These are phyloP conservation scores for Debaryomyces prosopidis DNA, from an alignment of 805 yeast species.

Conservation along the genomic window DNA sequence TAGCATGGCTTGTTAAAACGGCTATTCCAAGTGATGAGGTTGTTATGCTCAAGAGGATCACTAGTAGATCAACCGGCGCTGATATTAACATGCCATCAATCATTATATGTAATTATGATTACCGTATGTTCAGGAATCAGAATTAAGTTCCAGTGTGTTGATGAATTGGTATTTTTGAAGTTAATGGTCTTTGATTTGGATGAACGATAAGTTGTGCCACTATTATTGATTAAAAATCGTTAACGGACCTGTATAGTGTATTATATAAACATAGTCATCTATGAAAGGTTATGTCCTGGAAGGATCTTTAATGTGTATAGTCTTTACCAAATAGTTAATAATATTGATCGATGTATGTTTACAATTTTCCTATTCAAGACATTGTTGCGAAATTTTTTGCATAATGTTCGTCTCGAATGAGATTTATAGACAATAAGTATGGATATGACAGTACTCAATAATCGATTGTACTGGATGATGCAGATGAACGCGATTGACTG, in stretches of 20 bases:
- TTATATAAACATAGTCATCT: not conserved
- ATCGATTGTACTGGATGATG: no score
- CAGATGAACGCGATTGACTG: no score
- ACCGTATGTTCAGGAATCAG: no score
- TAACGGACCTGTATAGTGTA: not conserved
- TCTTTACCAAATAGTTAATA: not conserved
- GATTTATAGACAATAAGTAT: no score
- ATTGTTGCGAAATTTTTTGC: conserved; percentile 1
- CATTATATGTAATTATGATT: not conserved
- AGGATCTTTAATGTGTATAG: no score
- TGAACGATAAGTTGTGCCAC: no score
- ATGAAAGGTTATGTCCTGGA: no score
- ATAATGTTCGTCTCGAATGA: not conserved
- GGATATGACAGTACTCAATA: no score
- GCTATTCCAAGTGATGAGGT: not conserved
- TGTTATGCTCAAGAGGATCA: not conserved
- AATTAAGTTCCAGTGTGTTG: no score
- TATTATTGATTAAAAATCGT: no score
- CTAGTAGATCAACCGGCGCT: not conserved
- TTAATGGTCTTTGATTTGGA: no score
- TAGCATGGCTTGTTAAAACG: not conserved
- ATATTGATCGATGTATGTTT: conserved; percentile 1
- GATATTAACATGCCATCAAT: not conserved
- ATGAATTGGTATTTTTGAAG: no score
- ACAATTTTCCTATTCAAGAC: conserved; percentile 5